These are phyloP conservation scores for Fusarium pseudograminearum DNA, from an alignment of 2,329 filamentous ascomycete species.

Conservation along the genomic window DNA sequence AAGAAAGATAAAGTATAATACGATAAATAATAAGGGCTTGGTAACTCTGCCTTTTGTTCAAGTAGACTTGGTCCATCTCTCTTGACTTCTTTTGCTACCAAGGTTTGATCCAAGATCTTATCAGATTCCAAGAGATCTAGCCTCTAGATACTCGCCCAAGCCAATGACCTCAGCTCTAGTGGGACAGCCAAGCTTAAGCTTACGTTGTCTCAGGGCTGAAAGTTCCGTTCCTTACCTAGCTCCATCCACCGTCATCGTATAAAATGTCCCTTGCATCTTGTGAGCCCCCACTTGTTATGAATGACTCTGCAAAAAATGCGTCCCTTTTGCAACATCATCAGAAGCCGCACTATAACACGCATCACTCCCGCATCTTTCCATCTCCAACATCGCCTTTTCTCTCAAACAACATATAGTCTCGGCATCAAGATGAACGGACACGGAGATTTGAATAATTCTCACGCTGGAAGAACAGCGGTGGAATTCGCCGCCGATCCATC, in stretches of 20 bases:
- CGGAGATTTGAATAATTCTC: conserved; percentile 4
- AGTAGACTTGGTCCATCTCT: no score
- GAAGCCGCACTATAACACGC: not conserved
- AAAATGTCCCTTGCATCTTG: not conserved
- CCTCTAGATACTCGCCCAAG: not conserved
- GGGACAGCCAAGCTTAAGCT: not conserved
- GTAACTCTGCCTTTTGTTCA: no score
- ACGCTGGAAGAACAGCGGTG: not conserved
- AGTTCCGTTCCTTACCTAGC: not conserved
- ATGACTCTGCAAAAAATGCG: not conserved
- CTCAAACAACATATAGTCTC: not conserved
- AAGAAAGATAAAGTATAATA: no score
- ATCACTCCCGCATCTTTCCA: fast-evolving
- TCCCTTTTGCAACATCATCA: not conserved
- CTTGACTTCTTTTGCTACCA: no score
- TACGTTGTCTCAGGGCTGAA: not conserved
- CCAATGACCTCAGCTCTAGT: not conserved
- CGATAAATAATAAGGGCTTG: no score
- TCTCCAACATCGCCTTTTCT: not conserved
- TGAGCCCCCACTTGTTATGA: not conserved
- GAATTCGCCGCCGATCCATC: not conserved
- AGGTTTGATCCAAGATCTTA: not conserved
- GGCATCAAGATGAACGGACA: not conserved
- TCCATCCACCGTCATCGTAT: not conserved
- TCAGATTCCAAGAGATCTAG: not conserved